Percentiles rank a stretch among this genome's conserved stretches.
Conservation (phyloP, 192 early-diverging fungal genomes). For the Gaertneriomyces semiglobifer region DNA sequence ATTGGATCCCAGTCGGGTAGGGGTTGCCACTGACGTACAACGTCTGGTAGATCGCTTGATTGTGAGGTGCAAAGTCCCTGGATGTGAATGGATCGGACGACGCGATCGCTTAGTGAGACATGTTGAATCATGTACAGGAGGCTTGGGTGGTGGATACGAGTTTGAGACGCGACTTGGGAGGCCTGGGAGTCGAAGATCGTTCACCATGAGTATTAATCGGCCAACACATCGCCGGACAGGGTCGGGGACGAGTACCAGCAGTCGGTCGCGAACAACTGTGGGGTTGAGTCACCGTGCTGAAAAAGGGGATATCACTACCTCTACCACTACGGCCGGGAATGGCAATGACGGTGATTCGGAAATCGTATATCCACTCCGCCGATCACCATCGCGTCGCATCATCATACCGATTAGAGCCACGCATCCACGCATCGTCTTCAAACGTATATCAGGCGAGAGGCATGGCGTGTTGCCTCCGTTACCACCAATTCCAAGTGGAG, state of each 20-base stretch:
- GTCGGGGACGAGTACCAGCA: background rate
- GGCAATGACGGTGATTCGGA: background rate
- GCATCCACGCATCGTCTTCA: slow-evolving; percentile 25
- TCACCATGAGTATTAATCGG: background rate
- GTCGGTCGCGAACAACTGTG: slow-evolving; percentile 3
- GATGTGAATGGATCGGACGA: slow-evolving; percentile 19
- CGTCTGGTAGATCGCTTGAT: slow-evolving; percentile 13
- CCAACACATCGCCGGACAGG: background rate
- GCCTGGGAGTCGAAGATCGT: background rate
- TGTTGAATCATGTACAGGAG: background rate
- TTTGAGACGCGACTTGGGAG: background rate
- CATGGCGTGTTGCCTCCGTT: background rate
- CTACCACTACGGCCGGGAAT: background rate
- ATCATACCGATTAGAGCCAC: slow-evolving; percentile 19
- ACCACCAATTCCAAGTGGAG: slow-evolving; percentile 1
- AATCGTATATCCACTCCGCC: background rate
- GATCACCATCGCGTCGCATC: slow-evolving; percentile 7
- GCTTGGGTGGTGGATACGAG: background rate
- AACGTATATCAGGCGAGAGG: slow-evolving; percentile 13
- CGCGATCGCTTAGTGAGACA: slow-evolving; percentile 5
- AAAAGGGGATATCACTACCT: background rate
- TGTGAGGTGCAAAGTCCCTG: slow-evolving; percentile 20
- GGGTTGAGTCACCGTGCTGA: background rate
- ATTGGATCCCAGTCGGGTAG: slow-evolving; percentile 16
- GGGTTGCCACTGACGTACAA: slow-evolving; percentile 19